Evolutionary conservation across 2,329 filamentous ascomycete species (phyloP).

Genomic region (Sclerotinia nivalis): DNA sequence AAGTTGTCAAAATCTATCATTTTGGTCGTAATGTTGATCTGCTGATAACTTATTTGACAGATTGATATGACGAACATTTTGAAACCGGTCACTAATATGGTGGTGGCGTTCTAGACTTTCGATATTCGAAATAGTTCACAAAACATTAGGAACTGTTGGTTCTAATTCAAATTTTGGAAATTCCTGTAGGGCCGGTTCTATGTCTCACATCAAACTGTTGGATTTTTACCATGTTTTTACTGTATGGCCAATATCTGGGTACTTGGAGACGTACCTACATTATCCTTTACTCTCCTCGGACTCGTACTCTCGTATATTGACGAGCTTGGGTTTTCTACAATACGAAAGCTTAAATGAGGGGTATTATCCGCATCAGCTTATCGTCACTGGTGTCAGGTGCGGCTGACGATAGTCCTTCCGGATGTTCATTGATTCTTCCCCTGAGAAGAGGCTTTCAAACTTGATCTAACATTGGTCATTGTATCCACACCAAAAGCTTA

Average conservation of each 20-base stretch:
- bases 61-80: not conserved
- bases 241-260: not conserved
- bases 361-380: slow-evolving; percentile 2
- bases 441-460: not conserved
- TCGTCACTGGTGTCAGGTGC: slow-evolving; percentile 9
- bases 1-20: not conserved
- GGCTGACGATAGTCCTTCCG: slow-evolving; percentile 4
- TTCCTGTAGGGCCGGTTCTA: not conserved
- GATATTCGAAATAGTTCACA: not conserved
- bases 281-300: not conserved
- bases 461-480: not conserved
- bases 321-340: not conserved
- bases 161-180: not conserved
- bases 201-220: not conserved
- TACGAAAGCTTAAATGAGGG: slow-evolving; percentile 18
- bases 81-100: not conserved
- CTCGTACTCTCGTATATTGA: not conserved
- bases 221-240: too few relatives aligned
- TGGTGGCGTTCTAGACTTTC: not conserved
- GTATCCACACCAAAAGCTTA: not conserved
- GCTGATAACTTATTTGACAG: not conserved
- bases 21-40: not conserved
- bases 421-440: not conserved
- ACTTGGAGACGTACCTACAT: not conserved
- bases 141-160: not conserved